Evolutionary conservation across 2,329 filamentous ascomycete genomes (phyloP).

Genomic region (Pseudogymnoascus sp.): DNA sequence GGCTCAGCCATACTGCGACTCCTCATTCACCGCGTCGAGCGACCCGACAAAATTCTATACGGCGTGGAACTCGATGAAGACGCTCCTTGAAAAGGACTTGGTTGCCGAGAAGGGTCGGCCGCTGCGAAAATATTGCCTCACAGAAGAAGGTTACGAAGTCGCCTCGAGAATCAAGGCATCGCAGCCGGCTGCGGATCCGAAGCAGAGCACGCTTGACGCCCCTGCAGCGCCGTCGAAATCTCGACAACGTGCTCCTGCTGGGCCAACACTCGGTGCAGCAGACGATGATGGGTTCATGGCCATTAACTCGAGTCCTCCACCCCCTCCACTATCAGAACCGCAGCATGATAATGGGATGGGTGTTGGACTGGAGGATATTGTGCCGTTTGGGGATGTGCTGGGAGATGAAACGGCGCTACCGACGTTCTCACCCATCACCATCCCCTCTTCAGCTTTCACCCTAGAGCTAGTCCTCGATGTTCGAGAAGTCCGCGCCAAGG

Average conservation of each 20-base stretch:
- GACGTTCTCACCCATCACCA: slow-evolving; percentile 48
- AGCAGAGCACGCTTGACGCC: slow-evolving; percentile 15
- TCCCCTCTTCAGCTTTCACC: slow-evolving; percentile 60
- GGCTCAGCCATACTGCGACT: slow-evolving; percentile 64
- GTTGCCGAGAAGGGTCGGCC: slow-evolving; percentile 65
- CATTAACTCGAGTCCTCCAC: slow-evolving; percentile 13
- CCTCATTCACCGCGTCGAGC: slow-evolving; percentile 61
- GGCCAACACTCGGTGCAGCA: neutral
- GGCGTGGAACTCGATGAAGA: slow-evolving; percentile 79
- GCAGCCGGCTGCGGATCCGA: slow-evolving; percentile 31
- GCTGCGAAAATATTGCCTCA: slow-evolving; percentile 59
- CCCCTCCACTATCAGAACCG: neutral
- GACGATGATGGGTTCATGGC: slow-evolving; percentile 11
- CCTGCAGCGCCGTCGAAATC: neutral
- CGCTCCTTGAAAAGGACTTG: slow-evolving; percentile 62
- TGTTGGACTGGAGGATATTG: slow-evolving; percentile 10
- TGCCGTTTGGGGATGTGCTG: slow-evolving; percentile 23
- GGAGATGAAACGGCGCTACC: slow-evolving; percentile 24
- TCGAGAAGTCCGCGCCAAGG: slow-evolving; percentile 65
- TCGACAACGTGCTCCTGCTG: neutral
- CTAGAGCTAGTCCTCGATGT: slow-evolving; percentile 67
- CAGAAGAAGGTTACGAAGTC: slow-evolving; percentile 72
- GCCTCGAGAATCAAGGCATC: slow-evolving; percentile 53
- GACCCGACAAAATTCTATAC: slow-evolving; percentile 67
- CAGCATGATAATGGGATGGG: neutral